Base-by-base conservation (phyloP, 345 rosid genomes). In the Raphanus sativus region DNA sequence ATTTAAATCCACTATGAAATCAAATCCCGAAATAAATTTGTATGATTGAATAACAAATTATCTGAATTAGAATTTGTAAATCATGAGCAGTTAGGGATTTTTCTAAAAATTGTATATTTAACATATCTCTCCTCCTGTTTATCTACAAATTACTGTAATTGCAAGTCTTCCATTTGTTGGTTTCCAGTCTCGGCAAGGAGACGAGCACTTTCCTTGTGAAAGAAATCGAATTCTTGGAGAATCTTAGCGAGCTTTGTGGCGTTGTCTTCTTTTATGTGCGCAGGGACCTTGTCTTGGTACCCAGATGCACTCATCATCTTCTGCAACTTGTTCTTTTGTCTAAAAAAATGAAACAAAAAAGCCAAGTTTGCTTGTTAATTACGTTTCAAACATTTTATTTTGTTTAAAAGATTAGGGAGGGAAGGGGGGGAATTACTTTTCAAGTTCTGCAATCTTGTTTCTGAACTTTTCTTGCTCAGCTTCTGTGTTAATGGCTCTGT, bases 401-500 rank as follows among this genome's bases (percentile, higher is more conserved):
- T 52, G 25, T 15, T 52, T 6, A 6, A 52, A 9, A 40, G 13
- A 40, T 9, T 38, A 9, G 45, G 45, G 45, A 38, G 45, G 12
- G 45, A 9, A 8, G 45, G 45, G 21, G 21, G 21, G 8, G 58
- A 8, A 3, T 45, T 12, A 45, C 98, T 81, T 90, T 64, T 83
- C 89, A 65, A 76, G 76, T 42, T 90, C 98, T n/a, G 82, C 89
- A 83, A 92, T 81, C 80, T 86, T 90, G 66, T 76, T 87, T 79
- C 75, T 85, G 59, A 92, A 77, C 84, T 91, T 95, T 70, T 85
- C 92, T 10, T 59, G 87, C 78, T 92, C 96, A 54, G 86, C 89
- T 75, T 84, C 86, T 33, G 84, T 58, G 73, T 87, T 84, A 6
- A 92, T 82, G 67, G 83, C 75, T 68, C 97, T 93, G 16, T 89